These are phyloP conservation scores for Strigomonas galati DNA, from an alignment of 208 protist genomes.

Conservation along the genomic window DNA sequence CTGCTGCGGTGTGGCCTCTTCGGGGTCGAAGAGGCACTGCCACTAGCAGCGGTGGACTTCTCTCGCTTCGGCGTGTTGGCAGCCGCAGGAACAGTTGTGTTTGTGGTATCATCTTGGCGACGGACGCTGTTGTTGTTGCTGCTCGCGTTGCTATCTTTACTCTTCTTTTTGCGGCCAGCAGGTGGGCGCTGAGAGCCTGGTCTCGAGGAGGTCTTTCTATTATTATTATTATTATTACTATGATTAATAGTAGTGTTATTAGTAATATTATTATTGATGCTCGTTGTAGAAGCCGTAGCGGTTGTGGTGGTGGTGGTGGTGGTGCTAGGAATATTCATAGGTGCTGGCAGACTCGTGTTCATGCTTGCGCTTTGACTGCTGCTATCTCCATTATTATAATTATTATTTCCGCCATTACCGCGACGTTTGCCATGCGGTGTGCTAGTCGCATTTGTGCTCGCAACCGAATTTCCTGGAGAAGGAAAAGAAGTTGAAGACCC, in stretches of 20 bases:
- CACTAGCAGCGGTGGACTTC: too few species aligned
- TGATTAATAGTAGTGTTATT: conserved; percentile 1
- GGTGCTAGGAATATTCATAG: background rate
- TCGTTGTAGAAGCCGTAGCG: background rate
- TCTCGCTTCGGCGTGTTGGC: too few species aligned
- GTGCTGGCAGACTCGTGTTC: background rate
- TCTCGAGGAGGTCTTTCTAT: too few species aligned
- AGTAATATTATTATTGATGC: conserved; percentile 7
- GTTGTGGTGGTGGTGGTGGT: background rate
- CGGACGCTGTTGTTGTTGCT: too few species aligned
- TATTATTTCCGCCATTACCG: background rate
- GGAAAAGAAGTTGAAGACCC: background rate
- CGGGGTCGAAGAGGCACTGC: too few species aligned
- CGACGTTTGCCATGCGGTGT: background rate
- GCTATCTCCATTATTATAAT: conserved; percentile 2
- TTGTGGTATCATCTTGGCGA: too few species aligned
- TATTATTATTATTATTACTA: background rate
- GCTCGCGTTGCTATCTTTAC: too few species aligned
- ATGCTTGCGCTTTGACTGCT: background rate
- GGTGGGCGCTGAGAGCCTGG: too few species aligned
- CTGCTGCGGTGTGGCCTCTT: too few species aligned
- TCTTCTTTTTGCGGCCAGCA: too few species aligned
- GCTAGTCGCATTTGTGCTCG: background rate
- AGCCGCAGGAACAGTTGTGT: too few species aligned
- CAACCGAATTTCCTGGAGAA: background rate